Conservation (phyloP, 495 filamentous ascomycete genomes). For the Parathielavia appendiculata region DNA sequence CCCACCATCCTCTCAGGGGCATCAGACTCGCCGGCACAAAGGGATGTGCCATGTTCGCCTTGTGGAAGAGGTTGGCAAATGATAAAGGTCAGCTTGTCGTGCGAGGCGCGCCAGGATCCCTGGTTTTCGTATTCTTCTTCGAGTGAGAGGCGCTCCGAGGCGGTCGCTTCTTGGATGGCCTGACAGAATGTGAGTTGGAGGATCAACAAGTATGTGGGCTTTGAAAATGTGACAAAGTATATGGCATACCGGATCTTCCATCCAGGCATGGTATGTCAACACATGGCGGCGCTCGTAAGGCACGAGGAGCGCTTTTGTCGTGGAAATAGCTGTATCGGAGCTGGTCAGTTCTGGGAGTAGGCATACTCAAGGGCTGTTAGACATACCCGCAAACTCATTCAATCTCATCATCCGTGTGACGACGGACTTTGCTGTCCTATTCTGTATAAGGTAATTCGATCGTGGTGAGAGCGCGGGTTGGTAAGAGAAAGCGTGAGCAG, state of each 20-base stretch:
- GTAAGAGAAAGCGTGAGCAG: too few relatives aligned
- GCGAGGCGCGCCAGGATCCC: slow-evolving; percentile 66
- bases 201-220: neutral
- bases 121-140: slow-evolving; percentile 85
- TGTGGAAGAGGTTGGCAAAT: slow-evolving; percentile 43
- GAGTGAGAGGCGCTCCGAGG: slow-evolving; percentile 73
- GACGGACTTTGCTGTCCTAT: neutral
- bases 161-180: slow-evolving; percentile 77
- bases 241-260: slow-evolving; percentile 68
- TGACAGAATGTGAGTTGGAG: slow-evolving; percentile 27
- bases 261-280: slow-evolving; percentile 78
- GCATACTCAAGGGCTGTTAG: neutral
- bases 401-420: slow-evolving; percentile 28
- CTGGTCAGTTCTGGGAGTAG: neutral
- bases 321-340: slow-evolving; percentile 55
- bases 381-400: slow-evolving; percentile 44
- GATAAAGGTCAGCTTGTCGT: slow-evolving; percentile 74
- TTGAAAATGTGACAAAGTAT: neutral
- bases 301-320: slow-evolving; percentile 63
- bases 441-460: neutral
- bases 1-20: slow-evolving; percentile 61
- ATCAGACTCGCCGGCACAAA: slow-evolving; percentile 46
- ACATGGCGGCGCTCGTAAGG: slow-evolving; percentile 83
- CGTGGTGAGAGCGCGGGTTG: neutral
- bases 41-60: neutral